These are phyloP conservation scores for Gymnopus androsaceus DNA, from an alignment of 1,284 basidiomycete species.

Conservation along the genomic window DNA sequence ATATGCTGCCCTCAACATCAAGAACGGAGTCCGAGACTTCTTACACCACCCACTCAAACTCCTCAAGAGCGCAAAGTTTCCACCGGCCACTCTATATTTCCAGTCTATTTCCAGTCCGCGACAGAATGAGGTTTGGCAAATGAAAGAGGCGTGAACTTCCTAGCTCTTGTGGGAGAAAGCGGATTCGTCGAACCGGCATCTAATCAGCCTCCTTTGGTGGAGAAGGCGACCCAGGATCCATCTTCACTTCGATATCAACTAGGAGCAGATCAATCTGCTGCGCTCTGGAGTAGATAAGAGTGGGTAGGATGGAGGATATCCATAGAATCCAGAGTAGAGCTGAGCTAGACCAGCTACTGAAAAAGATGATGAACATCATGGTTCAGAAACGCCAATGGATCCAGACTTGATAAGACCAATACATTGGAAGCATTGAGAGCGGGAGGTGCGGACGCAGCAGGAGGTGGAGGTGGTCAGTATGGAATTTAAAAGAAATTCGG, in stretches of 20 bases:
- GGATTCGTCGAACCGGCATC: neutral
- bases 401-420: neutral
- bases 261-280: neutral
- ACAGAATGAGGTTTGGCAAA: conserved; percentile 62
- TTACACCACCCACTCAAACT: neutral
- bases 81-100: conserved; percentile 33
- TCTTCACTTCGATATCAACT: neutral
- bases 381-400: neutral
- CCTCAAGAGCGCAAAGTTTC: conserved; percentile 12
- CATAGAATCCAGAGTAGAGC: neutral
- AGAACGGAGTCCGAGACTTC: neutral
- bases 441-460: neutral
- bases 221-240: neutral
- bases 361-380: neutral
- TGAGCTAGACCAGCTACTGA: neutral
- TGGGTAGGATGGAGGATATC: neutral
- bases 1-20: no score
- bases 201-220: neutral
- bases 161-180: neutral
- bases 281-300: neutral
- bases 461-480: neutral
- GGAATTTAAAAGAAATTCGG: neutral
- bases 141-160: conserved; percentile 58
- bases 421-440: neutral
- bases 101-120: conserved; percentile 76